Evolutionary conservation across 1,284 basidiomycete species (phyloP).

Genomic region (Grifola frondosa): DNA sequence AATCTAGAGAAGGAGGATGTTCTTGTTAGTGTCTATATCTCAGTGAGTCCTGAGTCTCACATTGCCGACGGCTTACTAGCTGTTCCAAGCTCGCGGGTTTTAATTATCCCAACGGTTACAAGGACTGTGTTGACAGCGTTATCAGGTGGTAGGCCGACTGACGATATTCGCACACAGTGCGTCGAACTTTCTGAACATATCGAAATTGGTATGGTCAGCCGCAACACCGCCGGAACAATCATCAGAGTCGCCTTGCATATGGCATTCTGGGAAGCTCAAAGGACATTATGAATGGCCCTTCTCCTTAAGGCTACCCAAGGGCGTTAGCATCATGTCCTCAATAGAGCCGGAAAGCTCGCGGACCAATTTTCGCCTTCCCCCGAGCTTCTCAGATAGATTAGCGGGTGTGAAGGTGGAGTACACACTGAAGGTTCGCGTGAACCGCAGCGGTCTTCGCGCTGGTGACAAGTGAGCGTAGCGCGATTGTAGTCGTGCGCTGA

Average conservation of each 20-base stretch:
- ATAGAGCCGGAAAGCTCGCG: constrained; percentile 9
- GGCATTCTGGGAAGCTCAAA: constrained; percentile 43
- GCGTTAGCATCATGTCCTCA: constrained; percentile 30
- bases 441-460: constrained; percentile 39
- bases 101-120: background rate
- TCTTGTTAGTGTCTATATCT: constrained; percentile 42
- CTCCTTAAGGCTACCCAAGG: constrained; percentile 41
- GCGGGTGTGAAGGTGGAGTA: constrained; percentile 51
- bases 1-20: constrained; percentile 44
- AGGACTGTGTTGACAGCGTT: no score
- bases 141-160: constrained; percentile 37
- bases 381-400: constrained; percentile 47
- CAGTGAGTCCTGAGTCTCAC: constrained; percentile 37
- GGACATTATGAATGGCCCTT: constrained; percentile 49
- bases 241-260: background rate
- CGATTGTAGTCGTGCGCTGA: no score
- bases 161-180: constrained; percentile 13
- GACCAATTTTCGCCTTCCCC: constrained; percentile 40
- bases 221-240: background rate
- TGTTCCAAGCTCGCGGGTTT: no score
- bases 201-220: constrained; percentile 26
- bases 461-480: constrained; percentile 28
- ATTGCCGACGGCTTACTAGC: no score
- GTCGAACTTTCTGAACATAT: constrained; percentile 38
- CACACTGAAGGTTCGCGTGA: constrained; percentile 45